Percentiles rank a stretch among this genome's conserved stretches.
These are phyloP conservation scores for Hypseocharis bilobata DNA, from an alignment of 441 rosid genomes.

Conservation along the genomic window DNA sequence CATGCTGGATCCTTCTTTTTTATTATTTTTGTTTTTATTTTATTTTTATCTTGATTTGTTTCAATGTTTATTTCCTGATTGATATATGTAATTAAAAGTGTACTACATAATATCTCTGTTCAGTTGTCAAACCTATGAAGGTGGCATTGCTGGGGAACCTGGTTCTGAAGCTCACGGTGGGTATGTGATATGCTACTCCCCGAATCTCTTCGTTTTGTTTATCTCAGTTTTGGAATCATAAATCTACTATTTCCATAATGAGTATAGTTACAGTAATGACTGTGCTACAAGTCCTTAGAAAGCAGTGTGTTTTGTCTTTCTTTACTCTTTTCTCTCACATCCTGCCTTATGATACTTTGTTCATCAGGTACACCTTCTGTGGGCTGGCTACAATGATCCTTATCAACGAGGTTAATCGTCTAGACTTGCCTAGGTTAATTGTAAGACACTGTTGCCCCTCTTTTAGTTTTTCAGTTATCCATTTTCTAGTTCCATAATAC, in stretches of 20 bases:
- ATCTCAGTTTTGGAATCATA: neutral
- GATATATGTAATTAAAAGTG: constrained; percentile 15
- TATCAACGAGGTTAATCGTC: constrained; percentile 58
- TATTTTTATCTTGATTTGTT: no score
- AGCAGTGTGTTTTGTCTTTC: neutral
- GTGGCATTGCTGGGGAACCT: constrained; percentile 92
- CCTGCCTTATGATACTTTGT: constrained; percentile 23
- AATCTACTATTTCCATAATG: no score
- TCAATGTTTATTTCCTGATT: constrained; percentile 9
- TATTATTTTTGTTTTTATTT: no score
- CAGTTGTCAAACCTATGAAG: constrained; percentile 95
- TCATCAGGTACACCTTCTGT: constrained; percentile 71
- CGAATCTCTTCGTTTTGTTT: neutral
- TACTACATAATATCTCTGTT: constrained; percentile 20
- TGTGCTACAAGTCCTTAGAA: neutral
- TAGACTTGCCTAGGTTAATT: constrained; percentile 57
- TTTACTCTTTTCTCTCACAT: constrained; percentile 13
- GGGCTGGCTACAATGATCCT: constrained; percentile 86
- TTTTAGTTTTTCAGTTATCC: neutral
- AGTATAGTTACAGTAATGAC: no score
- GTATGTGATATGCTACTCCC: constrained; percentile 33
- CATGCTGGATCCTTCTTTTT: no score
- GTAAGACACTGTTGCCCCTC: constrained; percentile 36
- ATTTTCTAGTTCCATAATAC: neutral
- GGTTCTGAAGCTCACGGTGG: constrained; percentile 98